Percentiles rank a stretch among this genome's conserved stretches.
These are phyloP conservation scores for Spergularia bocconei DNA, from an alignment of 148 eudicot genomes.

Conservation along the genomic window DNA sequence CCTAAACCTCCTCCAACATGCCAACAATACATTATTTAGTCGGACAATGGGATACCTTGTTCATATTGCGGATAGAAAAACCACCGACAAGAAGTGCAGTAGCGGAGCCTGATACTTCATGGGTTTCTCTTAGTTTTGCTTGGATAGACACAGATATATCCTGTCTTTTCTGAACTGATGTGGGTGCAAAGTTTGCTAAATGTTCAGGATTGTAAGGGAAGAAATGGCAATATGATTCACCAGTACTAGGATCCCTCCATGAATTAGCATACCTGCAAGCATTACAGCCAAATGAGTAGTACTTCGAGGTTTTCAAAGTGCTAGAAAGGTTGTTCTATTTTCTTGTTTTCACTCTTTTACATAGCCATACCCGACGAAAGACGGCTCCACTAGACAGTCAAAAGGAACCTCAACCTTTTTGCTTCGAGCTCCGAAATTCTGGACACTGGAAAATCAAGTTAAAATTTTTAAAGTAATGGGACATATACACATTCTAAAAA, in stretches of 20 bases:
- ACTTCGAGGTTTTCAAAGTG: not conserved
- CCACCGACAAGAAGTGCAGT: conserved; percentile 78
- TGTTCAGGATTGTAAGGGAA: conserved; percentile 79
- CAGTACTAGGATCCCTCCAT: conserved; percentile 67
- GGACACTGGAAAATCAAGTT: conserved; percentile 17
- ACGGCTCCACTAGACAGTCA: conserved; percentile 71
- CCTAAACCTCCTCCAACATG: not conserved
- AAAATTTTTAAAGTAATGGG: not conserved
- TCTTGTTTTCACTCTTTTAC: not conserved
- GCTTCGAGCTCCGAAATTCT: conserved; percentile 36
- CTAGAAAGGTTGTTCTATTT: not conserved
- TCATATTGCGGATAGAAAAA: conserved; percentile 53
- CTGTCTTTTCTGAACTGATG: conserved; percentile 32
- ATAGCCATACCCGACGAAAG: conserved; percentile 59
- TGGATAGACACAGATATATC: conserved; percentile 43
- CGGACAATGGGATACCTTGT: conserved; percentile 40
- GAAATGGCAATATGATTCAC: conserved; percentile 63
- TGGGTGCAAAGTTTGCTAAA: conserved; percentile 45
- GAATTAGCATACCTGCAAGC: conserved; percentile 53
- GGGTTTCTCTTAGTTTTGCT: conserved; percentile 50
- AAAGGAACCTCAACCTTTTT: conserved; percentile 39
- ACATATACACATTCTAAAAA: not conserved
- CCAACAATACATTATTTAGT: not conserved
- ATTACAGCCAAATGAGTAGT: conserved; percentile 6
- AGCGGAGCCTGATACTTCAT: conserved; percentile 58